Conservation (phyloP, 257 asterid genomes). For the Galeopsis tetrahit region DNA sequence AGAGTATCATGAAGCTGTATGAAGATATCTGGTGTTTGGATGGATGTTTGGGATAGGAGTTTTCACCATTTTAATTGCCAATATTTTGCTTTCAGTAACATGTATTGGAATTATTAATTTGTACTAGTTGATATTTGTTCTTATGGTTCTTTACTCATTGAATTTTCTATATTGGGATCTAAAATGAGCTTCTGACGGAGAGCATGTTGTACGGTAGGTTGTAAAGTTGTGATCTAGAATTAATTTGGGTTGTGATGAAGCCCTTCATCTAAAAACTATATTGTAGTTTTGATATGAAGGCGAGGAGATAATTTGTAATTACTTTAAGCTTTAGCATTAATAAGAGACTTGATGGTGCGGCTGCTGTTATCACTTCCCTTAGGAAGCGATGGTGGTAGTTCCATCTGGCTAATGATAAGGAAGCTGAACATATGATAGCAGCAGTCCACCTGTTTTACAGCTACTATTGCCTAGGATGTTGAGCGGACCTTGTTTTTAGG, state of each 20-base stretch:
- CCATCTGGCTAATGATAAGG: constrained; percentile 6
- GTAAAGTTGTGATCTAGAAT: constrained; percentile 1
- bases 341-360: constrained; percentile 18
- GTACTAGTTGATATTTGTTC: neutral
- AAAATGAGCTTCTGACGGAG: neutral
- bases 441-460: constrained; percentile 7
- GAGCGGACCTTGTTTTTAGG: neutral
- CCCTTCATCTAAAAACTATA: constrained; percentile 9
- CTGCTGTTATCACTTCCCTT: constrained; percentile 10
- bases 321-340: neutral
- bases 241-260: constrained; percentile 1
- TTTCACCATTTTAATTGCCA: constrained; percentile 3
- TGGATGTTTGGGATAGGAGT: constrained; percentile 1
- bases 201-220: constrained; percentile 21
- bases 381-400: neutral
- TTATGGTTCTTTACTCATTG: neutral
- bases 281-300: neutral
- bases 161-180: constrained; percentile 8
- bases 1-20: neutral
- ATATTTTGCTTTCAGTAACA: neutral
- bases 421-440: neutral
- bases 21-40: constrained; percentile 11
- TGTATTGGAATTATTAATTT: constrained; percentile 6
- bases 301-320: neutral
- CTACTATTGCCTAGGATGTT: neutral